Conservation (phyloP, 2,329 filamentous ascomycete genomes). For the Alternaria viburni region DNA sequence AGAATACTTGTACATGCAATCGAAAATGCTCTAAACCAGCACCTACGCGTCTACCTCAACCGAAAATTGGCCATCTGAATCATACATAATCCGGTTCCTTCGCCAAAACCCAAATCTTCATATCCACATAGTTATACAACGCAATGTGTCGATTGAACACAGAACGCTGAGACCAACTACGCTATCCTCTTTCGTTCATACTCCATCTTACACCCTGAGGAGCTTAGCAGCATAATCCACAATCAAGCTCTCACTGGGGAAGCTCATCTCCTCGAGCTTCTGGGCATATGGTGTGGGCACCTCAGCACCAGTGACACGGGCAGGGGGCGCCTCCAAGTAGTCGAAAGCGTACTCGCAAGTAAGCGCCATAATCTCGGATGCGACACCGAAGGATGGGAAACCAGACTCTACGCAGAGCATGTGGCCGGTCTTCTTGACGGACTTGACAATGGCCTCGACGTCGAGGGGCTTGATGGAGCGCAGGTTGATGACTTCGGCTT, state of each 20-base stretch:
- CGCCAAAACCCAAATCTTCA: neutral
- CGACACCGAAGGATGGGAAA: constrained; percentile 93
- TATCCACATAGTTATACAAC: too few relatives aligned
- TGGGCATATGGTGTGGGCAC: constrained; percentile 95
- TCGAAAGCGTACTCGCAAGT: constrained; percentile 98
- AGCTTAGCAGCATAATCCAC: constrained; percentile 89
- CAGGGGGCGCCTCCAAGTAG: constrained; percentile 92
- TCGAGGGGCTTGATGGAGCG: constrained; percentile 97
- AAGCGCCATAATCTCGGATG: constrained; percentile 89
- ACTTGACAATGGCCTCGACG: constrained; percentile 92
- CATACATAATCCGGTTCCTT: constrained; percentile 3
- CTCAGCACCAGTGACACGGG: constrained; percentile 94
- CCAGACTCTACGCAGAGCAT: constrained; percentile 93
- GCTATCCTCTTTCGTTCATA: too few relatives aligned
- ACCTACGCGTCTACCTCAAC: too few relatives aligned
- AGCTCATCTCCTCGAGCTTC: constrained; percentile 92
- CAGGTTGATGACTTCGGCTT: constrained; percentile 96
- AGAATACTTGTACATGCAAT: too few relatives aligned
- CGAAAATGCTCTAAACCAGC: too few relatives aligned
- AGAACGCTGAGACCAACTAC: too few relatives aligned
- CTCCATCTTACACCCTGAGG: constrained; percentile 69
- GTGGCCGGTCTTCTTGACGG: constrained; percentile 97
- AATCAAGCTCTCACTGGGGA: constrained; percentile 90
- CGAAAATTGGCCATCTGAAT: too few relatives aligned
- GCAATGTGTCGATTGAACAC: too few relatives aligned